Base-by-base conservation (phyloP, 345 rosid species). In the Hevea brasiliensis region DNA sequence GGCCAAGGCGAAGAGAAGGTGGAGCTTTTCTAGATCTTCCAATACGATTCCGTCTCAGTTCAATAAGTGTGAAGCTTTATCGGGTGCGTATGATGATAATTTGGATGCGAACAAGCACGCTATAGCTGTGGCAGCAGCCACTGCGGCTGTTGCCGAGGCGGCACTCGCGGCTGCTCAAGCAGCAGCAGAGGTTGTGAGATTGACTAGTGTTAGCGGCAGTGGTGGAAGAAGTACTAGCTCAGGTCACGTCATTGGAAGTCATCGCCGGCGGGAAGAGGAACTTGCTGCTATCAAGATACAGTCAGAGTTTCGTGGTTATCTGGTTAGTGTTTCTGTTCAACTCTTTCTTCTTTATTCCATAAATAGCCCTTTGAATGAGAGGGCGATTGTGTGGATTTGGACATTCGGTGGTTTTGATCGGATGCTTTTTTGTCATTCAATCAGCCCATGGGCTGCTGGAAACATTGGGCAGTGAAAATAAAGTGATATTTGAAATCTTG, bases 91-190 rank as follows among this genome's bases (percentile, higher is more conserved):
- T 17, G 78, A 59, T 18, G 78, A 54, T 29, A 64, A 63, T 44
- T 88, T 83, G 68, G 83, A 76, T 2, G 76, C 87, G 0, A 72
- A 66, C 44, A 74, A 65, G 72, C 82, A 79, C 54, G 82, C 82
- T 4, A 79, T 79, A 12, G 82, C 82, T 0, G 79, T 79, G 13
- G 82, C 82, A 8, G 82, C 82, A 20, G 82, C 82, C 32, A 74
- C 82, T 21, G 82, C 82, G 6, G 78, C 82, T 0, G 82, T 74
- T n/a, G 82, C 82, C 3, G 79, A 79, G 45, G 82, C 82, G 7
- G 82, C 82, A 14, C 79, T 79, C 17, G 76, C 82, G 4, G 82
- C 82, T 2, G 82, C 82, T 1, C 82, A 74, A 44, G 82, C 82
- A 0, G 82, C 82, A 0, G 79, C 82, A 0, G 79, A 79, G 70